Percentiles rank a stretch among this genome's conserved stretches.
These are phyloP conservation scores for Penicillium mononematosum DNA, from an alignment of 495 filamentous ascomycete species.

Conservation along the genomic window DNA sequence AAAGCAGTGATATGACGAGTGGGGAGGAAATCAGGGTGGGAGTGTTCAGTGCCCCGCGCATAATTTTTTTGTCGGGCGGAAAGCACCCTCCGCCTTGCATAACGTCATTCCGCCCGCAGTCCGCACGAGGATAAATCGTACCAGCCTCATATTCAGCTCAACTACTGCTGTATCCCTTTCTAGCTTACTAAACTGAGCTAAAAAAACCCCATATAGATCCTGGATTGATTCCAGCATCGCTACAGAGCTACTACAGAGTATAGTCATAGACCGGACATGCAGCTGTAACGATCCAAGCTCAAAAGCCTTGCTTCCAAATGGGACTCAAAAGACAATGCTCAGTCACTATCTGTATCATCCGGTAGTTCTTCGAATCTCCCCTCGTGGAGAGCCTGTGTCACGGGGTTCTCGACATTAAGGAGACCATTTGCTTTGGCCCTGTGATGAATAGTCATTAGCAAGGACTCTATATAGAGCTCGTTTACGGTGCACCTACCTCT, in stretches of 20 bases:
- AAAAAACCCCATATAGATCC: neutral
- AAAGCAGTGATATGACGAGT: slow-evolving; percentile 9
- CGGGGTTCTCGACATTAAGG: slow-evolving; percentile 80
- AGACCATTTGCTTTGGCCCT: slow-evolving; percentile 83
- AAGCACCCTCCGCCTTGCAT: slow-evolving; percentile 15
- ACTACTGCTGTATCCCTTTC: neutral
- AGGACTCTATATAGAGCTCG: neutral
- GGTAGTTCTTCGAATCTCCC: slow-evolving; percentile 74
- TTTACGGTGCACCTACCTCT: slow-evolving; percentile 57
- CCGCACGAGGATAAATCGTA: neutral
- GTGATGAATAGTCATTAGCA: slow-evolving; percentile 17
- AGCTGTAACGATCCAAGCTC: neutral
- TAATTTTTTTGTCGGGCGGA: slow-evolving; percentile 41
- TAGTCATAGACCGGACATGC: neutral
- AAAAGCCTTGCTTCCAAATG: neutral
- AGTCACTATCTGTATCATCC: slow-evolving; percentile 46
- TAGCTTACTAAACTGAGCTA: neutral
- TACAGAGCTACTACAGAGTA: neutral
- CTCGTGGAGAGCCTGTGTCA: slow-evolving; percentile 69
- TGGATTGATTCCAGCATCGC: neutral
- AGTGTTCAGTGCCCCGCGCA: slow-evolving; percentile 32
- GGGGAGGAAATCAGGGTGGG: slow-evolving; percentile 13
- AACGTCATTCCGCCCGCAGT: slow-evolving; percentile 31
- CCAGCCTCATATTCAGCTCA: neutral
- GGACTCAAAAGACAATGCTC: slow-evolving; percentile 2